Percentiles rank a stretch among this genome's conserved stretches.
Conservation (phyloP, 495 filamentous ascomycete genomes). For the Penicillium maclennaniae region DNA sequence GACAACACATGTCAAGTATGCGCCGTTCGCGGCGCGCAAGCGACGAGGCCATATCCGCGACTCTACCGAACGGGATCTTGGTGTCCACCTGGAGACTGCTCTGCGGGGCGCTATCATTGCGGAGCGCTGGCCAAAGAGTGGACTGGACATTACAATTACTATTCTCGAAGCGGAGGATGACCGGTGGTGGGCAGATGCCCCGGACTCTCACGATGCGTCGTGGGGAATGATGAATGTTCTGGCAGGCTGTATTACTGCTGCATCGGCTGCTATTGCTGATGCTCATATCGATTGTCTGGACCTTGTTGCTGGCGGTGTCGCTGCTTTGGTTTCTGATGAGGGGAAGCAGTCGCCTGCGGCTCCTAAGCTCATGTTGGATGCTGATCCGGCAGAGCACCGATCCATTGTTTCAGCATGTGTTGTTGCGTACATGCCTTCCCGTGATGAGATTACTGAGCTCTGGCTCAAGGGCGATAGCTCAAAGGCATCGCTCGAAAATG, state of each 20-base stretch:
- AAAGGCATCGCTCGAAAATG: constrained; percentile 28
- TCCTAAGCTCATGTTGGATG: constrained; percentile 70
- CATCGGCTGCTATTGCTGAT: constrained; percentile 91
- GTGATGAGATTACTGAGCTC: constrained; percentile 89
- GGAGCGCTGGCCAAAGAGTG: constrained; percentile 94
- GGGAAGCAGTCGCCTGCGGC: constrained; percentile 25
- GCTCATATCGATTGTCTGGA: constrained; percentile 96
- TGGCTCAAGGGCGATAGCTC: constrained; percentile 82
- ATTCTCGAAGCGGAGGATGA: constrained; percentile 88
- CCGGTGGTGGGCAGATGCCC: constrained; percentile 55
- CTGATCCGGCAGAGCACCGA: constrained; percentile 71
- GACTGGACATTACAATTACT: constrained; percentile 86
- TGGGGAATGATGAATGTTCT: constrained; percentile 88
- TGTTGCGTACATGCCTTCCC: constrained; percentile 79
- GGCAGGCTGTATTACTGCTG: constrained; percentile 87
- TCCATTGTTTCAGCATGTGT: constrained; percentile 74
- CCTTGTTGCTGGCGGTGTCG: constrained; percentile 82
- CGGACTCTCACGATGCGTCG: constrained; percentile 46
- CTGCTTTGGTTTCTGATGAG: constrained; percentile 62
- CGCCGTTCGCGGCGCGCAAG: constrained; percentile 81
- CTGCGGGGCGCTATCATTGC: constrained; percentile 84
- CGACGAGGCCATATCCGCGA: constrained; percentile 86
- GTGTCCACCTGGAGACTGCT: constrained; percentile 86
- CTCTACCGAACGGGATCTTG: constrained; percentile 79
- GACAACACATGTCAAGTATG: constrained; percentile 90